A percentile compares a stretch with the other conserved stretches of the same genome.
phyloP scores from a whole-genome alignment of 2,329 filamentous ascomycete species.

The Rugonectria rugulosa region DNA sequence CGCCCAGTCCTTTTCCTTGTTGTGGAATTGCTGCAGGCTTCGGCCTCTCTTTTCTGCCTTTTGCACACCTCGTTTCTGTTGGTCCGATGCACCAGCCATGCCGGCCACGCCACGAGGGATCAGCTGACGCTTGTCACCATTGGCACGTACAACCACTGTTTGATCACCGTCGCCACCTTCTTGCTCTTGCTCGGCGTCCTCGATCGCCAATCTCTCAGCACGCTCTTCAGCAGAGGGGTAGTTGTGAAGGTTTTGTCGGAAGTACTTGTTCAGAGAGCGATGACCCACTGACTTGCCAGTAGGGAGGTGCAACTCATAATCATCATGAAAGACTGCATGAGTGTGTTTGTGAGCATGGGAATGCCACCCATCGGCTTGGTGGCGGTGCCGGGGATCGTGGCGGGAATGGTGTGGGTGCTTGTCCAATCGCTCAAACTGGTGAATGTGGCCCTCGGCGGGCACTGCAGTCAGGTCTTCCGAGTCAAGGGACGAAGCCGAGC shows the following conservation, averaged over 20 bases:
- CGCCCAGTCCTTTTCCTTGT: conserved; percentile 71
- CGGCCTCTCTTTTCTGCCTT: conserved; percentile 74
- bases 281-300: conserved; percentile 91
- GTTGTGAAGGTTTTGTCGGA: conserved; percentile 87
- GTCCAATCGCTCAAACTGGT: conserved; percentile 75
- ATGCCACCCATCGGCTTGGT: conserved; percentile 79
- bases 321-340: conserved; percentile 85
- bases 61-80: conserved; percentile 73
- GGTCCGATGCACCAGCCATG: conserved; percentile 79
- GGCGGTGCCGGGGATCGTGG: conserved; percentile 74
- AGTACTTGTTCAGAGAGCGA: conserved; percentile 86
- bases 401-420: conserved; percentile 80
- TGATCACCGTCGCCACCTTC: conserved; percentile 42
- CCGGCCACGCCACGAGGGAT: conserved; percentile 76
- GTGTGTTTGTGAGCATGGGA: conserved; percentile 80
- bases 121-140: conserved; percentile 60
- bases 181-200: conserved; percentile 43
- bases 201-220: conserved; percentile 70
- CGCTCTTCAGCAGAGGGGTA: conserved; percentile 83
- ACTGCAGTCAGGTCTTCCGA: conserved; percentile 84
- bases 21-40: conserved; percentile 68
- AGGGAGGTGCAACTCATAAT: conserved; percentile 92
- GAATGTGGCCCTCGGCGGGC: conserved; percentile 74
- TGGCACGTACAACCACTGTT: conserved; percentile 46
- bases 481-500: conserved; percentile 85